These are phyloP conservation scores for Aspergillus carlsbadensis DNA, from an alignment of 495 filamentous ascomycete genomes.

Conservation along the genomic window DNA sequence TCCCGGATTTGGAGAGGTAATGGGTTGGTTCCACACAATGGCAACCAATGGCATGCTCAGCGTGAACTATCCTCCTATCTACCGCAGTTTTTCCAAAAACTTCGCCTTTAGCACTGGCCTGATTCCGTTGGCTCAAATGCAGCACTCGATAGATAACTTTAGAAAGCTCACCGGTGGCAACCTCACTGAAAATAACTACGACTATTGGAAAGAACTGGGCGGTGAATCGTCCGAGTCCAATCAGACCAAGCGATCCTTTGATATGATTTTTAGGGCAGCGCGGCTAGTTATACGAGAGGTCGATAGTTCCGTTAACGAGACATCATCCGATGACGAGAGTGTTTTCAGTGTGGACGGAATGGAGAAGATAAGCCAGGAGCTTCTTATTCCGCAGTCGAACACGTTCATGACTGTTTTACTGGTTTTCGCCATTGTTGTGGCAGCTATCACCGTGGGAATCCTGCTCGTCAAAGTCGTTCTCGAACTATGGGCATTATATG, in stretches of 20 bases:
- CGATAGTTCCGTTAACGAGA: constrained; percentile 44
- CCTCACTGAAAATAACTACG: constrained; percentile 73
- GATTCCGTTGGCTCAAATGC: constrained; percentile 77
- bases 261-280: constrained; percentile 41
- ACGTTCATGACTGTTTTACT: constrained; percentile 95
- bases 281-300: constrained; percentile 52
- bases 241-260: constrained; percentile 53
- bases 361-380: constrained; percentile 70
- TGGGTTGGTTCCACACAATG: constrained; percentile 89
- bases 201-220: constrained; percentile 51
- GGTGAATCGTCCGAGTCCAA: constrained; percentile 49
- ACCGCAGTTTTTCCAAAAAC: constrained; percentile 84
- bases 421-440: constrained; percentile 84
- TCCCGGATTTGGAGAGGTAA: constrained; percentile 82
- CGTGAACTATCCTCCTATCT: constrained; percentile 81
- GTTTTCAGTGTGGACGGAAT: constrained; percentile 59
- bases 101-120: constrained; percentile 90
- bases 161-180: constrained; percentile 80
- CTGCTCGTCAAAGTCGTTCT: constrained; percentile 89
- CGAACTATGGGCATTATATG: constrained; percentile 88
- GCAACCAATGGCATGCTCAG: constrained; percentile 96
- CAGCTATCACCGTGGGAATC: constrained; percentile 80
- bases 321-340: constrained; percentile 25
- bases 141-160: constrained; percentile 83
- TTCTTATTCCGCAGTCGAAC: constrained; percentile 81